These are phyloP conservation scores for Crithidia brevicula DNA, from an alignment of 208 protist species.

Conservation along the genomic window DNA sequence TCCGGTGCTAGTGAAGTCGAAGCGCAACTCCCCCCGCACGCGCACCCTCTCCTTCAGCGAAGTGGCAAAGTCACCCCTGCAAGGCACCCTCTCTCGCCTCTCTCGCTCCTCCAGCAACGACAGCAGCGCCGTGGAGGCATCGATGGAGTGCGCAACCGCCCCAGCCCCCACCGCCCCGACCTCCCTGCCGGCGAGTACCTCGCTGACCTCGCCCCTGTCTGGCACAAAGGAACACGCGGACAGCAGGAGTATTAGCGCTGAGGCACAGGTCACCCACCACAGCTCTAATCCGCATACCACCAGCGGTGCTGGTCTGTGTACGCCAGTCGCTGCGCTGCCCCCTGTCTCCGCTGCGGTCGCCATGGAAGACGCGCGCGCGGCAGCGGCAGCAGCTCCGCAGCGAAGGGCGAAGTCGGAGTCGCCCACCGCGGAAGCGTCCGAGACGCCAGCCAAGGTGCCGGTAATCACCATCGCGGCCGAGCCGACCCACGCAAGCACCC, in stretches of 20 bases:
- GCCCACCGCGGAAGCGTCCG: no score
- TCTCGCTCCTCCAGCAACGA: slow-evolving; percentile 22
- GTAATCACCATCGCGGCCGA: no score
- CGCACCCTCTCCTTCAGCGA: slow-evolving; percentile 2
- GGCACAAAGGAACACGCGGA: neutral
- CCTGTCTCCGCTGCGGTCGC: neutral
- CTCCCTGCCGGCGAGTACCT: no score
- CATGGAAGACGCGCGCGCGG: no score
- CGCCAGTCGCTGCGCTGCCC: neutral
- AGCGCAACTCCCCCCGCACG: neutral
- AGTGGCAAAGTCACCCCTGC: neutral
- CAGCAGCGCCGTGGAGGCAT: slow-evolving; percentile 20
- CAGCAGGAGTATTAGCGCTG: neutral
- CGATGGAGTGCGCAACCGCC: no score
- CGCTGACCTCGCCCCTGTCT: neutral
- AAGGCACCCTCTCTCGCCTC: slow-evolving; percentile 15
- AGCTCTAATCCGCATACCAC: no score
- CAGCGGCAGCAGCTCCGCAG: no score
- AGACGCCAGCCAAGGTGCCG: no score
- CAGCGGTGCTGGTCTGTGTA: neutral
- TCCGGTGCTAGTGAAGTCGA: neutral
- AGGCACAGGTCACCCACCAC: neutral
- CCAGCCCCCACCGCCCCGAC: no score
- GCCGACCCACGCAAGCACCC: no score
- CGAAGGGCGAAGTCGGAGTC: no score